phyloP scores from a whole-genome alignment of 305 asterid species.

The Fraxinus ornus region DNA sequence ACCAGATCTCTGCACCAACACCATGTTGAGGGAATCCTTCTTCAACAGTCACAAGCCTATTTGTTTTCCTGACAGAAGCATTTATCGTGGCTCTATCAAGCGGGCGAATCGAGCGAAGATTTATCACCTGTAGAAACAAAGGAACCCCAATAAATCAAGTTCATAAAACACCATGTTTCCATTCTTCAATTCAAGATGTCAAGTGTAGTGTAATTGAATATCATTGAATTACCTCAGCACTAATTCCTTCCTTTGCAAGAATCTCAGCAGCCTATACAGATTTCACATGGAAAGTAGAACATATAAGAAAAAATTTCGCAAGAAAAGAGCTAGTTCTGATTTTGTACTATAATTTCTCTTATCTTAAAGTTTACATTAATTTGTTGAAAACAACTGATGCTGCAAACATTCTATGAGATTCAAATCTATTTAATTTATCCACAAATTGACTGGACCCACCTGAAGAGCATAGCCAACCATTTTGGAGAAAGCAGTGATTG shows the following conservation, averaged over 20 bases:
- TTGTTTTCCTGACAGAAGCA: constrained; percentile 82
- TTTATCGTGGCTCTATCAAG: constrained; percentile 79
- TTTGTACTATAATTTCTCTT: neutral
- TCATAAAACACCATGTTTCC: neutral
- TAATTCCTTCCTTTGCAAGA: constrained; percentile 74
- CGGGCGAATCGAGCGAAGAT: constrained; percentile 87
- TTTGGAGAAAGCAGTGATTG: constrained; percentile 46
- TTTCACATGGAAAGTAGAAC: constrained; percentile 1
- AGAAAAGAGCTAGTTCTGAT: neutral
- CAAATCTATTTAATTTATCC: neutral
- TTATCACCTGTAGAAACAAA: constrained; percentile 55
- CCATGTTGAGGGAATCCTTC: constrained; percentile 92
- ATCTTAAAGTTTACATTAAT: neutral
- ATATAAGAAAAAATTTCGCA: neutral
- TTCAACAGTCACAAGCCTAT: constrained; percentile 77
- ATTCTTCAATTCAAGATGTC: neutral
- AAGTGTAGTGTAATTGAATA: neutral
- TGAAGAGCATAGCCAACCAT: constrained; percentile 57
- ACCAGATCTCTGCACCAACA: constrained; percentile 87
- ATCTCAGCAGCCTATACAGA: constrained; percentile 73
- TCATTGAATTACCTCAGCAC: constrained; percentile 62
- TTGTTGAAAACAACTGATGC: neutral
- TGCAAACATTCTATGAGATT: neutral
- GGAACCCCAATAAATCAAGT: constrained; percentile 1
- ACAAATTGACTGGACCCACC: constrained; percentile 30